These are phyloP conservation scores for Ligustrum vulgare DNA, from an alignment of 257 asterid genomes.

Conservation along the genomic window DNA sequence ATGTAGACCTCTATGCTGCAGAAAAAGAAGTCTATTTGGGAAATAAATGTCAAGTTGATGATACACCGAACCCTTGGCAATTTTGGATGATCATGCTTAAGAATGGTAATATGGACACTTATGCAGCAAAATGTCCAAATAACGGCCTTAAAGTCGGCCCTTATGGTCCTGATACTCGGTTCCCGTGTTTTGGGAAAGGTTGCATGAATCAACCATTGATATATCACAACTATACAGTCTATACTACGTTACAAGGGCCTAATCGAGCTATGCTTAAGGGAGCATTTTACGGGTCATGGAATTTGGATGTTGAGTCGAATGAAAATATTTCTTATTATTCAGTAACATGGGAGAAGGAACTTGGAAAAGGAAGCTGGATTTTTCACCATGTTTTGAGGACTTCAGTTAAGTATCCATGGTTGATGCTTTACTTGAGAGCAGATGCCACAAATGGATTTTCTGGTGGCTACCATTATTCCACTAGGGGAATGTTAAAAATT, in stretches of 20 bases:
- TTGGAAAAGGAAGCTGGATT: slow-evolving; percentile 75
- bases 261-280: slow-evolving; percentile 50
- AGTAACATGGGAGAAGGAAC: slow-evolving; percentile 73
- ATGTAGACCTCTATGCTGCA: slow-evolving; percentile 64
- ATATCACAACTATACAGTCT: slow-evolving; percentile 71
- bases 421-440: slow-evolving; percentile 84
- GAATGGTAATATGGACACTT: slow-evolving; percentile 85
- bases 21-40: slow-evolving; percentile 68
- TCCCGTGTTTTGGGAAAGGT: slow-evolving; percentile 79
- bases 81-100: slow-evolving; percentile 93
- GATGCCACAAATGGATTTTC: slow-evolving; percentile 74
- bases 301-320: slow-evolving; percentile 41
- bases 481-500: slow-evolving; percentile 77
- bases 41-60: slow-evolving; percentile 64
- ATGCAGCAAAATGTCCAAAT: slow-evolving; percentile 69
- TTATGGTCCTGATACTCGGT: slow-evolving; percentile 43
- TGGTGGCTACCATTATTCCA: slow-evolving; percentile 82
- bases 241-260: slow-evolving; percentile 51
- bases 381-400: slow-evolving; percentile 68
- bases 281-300: slow-evolving; percentile 75
- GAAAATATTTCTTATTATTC: slow-evolving; percentile 52
- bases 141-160: slow-evolving; percentile 58
- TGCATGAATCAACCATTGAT: slow-evolving; percentile 82
- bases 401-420: slow-evolving; percentile 80
- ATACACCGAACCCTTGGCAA: slow-evolving; percentile 74